Base-by-base conservation (phyloP, 2,329 filamentous ascomycete genomes). In the Penicillium sp. region DNA sequence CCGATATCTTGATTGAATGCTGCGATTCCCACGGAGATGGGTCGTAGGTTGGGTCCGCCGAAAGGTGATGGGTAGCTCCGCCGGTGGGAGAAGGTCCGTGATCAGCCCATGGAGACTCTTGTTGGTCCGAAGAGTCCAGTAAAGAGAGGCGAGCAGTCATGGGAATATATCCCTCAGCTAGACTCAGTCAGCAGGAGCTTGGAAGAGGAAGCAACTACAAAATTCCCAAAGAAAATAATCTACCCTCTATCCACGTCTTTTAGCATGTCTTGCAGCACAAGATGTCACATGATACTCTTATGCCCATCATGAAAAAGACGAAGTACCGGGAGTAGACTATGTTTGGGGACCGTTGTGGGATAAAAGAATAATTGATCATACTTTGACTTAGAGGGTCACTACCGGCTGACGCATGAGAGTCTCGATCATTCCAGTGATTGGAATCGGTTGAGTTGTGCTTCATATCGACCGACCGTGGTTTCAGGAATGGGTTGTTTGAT, bases 401-500 rank as follows among this genome's bases (percentile, higher is more conserved):
- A 14, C 64, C 67, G 7, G 68, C 71, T n/a, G 72, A 66, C 1
- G 65, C 61, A 53, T 66, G 59, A 30, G 64, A 68, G 59, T 63
- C 38, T 33, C 61, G 62, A 25, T 61, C 62, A 16, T 55, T 54
- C 68, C 64, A 69, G 8, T 66, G 65, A 52, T 62, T 65, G 14
- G 61, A 60, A 7, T 69, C 65, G 55, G 64, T 67, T 13, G 68
- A 62, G 28, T 69, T 66, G 11, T 65, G 62, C 10, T 70, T 65
- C 33, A 62, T 57, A 22, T 69, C 56, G 28, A 52, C 46, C 4
- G 62, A 62, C 33, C 68, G 68, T 2, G 72, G 59, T 56, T 74
- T 77, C 54, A 78, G 49, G 46, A 79, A 79, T 6, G 76, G 76
- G 42, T 79, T 79, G 52, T 78, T 79, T 16, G 76, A 78, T 55